These are phyloP conservation scores for Tetrahymena malaccensis DNA, from an alignment of 73 alveolate genomes.

Conservation along the genomic window DNA sequence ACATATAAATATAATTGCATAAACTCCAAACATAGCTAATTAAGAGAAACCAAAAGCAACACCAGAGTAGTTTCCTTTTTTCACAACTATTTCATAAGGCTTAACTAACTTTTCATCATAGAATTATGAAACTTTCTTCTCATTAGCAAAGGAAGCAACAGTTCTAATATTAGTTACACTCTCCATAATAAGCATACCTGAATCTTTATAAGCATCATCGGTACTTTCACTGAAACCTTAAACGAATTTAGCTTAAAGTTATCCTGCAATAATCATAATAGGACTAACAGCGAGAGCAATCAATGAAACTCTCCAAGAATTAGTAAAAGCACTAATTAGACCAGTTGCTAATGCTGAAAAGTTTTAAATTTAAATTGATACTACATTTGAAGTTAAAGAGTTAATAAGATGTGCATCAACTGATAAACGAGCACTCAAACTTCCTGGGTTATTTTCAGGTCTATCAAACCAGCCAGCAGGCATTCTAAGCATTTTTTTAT, in stretches of 20 bases:
- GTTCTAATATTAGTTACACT: constrained; percentile 83
- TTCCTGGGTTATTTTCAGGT: constrained; percentile 50
- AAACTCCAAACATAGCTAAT: constrained; percentile 54
- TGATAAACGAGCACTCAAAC: constrained; percentile 29
- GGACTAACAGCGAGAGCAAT: constrained; percentile 34
- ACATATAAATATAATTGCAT: constrained; percentile 59
- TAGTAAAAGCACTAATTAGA: constrained; percentile 20
- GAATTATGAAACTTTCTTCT: constrained; percentile 53
- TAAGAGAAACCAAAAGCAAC: constrained; percentile 70
- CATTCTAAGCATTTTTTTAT: constrained; percentile 29
- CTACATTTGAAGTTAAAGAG: constrained; percentile 22
- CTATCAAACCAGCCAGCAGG: constrained; percentile 28
- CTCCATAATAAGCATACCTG: constrained; percentile 79
- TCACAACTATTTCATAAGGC: constrained; percentile 31
- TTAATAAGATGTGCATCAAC: constrained; percentile 31
- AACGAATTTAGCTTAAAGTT: constrained; percentile 44
- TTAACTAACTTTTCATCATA: constrained; percentile 40
- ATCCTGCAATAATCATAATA: constrained; percentile 24
- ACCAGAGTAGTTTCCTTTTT: constrained; percentile 60
- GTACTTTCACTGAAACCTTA: constrained; percentile 42
- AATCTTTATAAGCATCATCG: constrained; percentile 71
- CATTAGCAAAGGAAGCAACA: constrained; percentile 73
- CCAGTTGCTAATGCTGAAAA: constrained; percentile 32
- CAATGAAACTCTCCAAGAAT: constrained; percentile 26
- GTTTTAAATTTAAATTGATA: constrained; percentile 19